phyloP scores from a whole-genome alignment of 2,329 filamentous ascomycete species.

The Fusarium temperatum region DNA sequence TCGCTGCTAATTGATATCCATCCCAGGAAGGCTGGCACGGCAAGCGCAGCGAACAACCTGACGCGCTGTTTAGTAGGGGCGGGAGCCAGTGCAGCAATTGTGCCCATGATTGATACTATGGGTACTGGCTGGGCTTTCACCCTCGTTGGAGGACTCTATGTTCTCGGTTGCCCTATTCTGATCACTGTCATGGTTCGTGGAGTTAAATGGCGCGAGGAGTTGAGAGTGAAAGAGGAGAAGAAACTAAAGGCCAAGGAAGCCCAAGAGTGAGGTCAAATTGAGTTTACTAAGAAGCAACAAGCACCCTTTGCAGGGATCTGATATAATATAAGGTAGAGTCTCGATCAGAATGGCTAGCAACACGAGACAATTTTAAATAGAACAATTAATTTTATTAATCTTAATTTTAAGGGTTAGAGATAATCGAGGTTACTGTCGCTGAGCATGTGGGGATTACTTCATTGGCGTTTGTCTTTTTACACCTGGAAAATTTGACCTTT shows the following conservation, averaged over 20 bases:
- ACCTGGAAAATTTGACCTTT: background rate
- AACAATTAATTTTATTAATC: background rate
- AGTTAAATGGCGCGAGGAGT: slow-evolving; percentile 53
- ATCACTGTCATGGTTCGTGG: slow-evolving; percentile 54
- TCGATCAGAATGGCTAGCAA: background rate
- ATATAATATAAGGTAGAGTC: background rate
- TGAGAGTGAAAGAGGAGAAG: slow-evolving; percentile 41
- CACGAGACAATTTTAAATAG: background rate
- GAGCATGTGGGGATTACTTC: slow-evolving; percentile 8
- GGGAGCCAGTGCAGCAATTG: slow-evolving; percentile 59
- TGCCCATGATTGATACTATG: slow-evolving; percentile 61
- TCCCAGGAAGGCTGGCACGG: slow-evolving; percentile 60
- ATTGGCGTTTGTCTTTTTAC: slow-evolving; percentile 2
- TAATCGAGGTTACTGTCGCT: background rate
- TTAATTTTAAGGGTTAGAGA: background rate
- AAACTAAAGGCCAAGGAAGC: slow-evolving; percentile 28
- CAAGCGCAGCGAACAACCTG: slow-evolving; percentile 66
- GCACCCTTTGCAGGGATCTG: background rate
- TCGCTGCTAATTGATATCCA: slow-evolving; percentile 66
- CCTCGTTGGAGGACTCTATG: slow-evolving; percentile 54
- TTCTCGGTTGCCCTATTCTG: slow-evolving; percentile 52
- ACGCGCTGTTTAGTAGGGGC: slow-evolving; percentile 65
- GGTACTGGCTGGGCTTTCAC: slow-evolving; percentile 63
- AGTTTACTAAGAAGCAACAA: background rate
- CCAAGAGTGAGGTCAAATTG: background rate